A percentile compares a stretch with the other conserved stretches of the same genome.
Conservation (phyloP, 2,329 filamentous ascomycete species). For the Ceratocystis albifundus region DNA sequence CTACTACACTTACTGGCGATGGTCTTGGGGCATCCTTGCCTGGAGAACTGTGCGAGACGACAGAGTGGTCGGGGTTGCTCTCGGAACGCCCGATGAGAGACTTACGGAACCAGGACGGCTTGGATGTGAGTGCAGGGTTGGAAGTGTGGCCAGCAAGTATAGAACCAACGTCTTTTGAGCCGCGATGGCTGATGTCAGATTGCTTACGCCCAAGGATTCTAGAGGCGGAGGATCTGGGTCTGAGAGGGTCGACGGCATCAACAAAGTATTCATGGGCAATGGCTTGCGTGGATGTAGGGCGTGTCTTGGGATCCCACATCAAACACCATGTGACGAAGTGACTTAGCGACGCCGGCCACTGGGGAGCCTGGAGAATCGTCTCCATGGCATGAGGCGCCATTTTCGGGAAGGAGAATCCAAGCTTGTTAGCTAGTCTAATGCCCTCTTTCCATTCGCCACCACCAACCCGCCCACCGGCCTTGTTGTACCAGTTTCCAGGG, state of each 20-base stretch:
- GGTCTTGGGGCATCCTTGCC: conserved; percentile 40
- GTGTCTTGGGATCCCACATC: conserved; percentile 92
- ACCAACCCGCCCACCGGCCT: conserved; percentile 71
- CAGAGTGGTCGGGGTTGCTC: conserved; percentile 29
- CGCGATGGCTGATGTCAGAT: conserved; percentile 62
- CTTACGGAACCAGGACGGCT: conserved; percentile 94
- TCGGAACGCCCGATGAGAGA: conserved; percentile 77
- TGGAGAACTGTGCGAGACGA: conserved; percentile 16
- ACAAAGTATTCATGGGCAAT: conserved; percentile 87
- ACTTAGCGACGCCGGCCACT: conserved; percentile 80
- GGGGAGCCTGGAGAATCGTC: conserved; percentile 75
- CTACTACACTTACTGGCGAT: conserved; percentile 31
- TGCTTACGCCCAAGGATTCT: conserved; percentile 79
- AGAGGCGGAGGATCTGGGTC: conserved; percentile 82
- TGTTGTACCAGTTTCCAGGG: conserved; percentile 96
- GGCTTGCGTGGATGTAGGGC: conserved; percentile 89
- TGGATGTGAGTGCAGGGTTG: conserved; percentile 43
- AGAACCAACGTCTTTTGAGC: conserved; percentile 45
- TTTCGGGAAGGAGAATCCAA: conserved; percentile 97
- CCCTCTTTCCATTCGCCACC: conserved; percentile 97
- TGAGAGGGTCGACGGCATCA: conserved; percentile 81
- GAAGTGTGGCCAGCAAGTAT: conserved; percentile 27
- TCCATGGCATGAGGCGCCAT: conserved; percentile 98
- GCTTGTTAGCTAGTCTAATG: conserved; percentile 79
- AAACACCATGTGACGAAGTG: conserved; percentile 97